Conservation (phyloP, 2,329 filamentous ascomycete genomes). For the Exophiala lecanii-corni region DNA sequence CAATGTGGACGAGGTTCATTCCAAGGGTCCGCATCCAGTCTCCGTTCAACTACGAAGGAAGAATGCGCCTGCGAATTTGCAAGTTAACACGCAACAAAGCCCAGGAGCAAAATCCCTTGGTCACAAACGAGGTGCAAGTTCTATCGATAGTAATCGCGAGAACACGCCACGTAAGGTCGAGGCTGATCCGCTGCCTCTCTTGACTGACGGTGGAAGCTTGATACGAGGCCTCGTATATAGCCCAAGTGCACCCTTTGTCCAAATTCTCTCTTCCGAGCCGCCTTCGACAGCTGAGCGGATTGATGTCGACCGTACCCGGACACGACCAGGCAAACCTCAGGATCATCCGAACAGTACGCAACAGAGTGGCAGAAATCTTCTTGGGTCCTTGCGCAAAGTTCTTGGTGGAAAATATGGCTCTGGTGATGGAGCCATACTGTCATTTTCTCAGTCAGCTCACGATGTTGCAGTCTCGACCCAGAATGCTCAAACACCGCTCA, state of each 20-base stretch:
- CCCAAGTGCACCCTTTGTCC: conserved; percentile 73
- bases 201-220: conserved; percentile 61
- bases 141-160: conserved; percentile 42
- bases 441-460: conserved; percentile 20
- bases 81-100: conserved; percentile 27
- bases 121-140: conserved; percentile 82
- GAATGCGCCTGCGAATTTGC: conserved; percentile 27
- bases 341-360: conserved; percentile 6
- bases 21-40: conserved; percentile 40
- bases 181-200: conserved; percentile 7
- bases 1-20: conserved; percentile 27
- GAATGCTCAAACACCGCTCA: conserved; percentile 38
- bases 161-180: conserved; percentile 70
- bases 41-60: conserved; percentile 33
- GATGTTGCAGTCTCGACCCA: conserved; percentile 26
- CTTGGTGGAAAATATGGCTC: conserved; percentile 57
- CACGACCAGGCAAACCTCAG: conserved; percentile 8
- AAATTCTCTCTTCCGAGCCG: conserved; percentile 54
- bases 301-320: conserved; percentile 10
- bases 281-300: conserved; percentile 39
- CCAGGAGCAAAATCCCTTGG: conserved; percentile 50
- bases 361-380: conserved; percentile 79
- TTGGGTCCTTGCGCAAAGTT: conserved; percentile 80
- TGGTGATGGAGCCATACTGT: conserved; percentile 21
- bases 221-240: conserved; percentile 82